These are phyloP conservation scores for Balakata baccata DNA, from an alignment of 345 rosid genomes.

Conservation along the genomic window DNA sequence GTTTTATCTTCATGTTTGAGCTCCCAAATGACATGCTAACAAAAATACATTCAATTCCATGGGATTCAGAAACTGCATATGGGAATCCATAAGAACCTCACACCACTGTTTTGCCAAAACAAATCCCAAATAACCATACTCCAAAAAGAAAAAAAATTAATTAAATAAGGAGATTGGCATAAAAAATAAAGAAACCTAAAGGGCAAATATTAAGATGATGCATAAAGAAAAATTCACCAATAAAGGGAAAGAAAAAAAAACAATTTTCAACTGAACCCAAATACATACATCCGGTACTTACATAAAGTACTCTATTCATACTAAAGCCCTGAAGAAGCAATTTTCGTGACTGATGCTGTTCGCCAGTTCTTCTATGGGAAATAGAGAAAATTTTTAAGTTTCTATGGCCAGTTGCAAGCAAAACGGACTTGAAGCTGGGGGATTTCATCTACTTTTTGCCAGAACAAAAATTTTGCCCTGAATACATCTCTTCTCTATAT, in stretches of 20 bases:
- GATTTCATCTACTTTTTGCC: too few relatives aligned
- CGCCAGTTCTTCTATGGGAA: too few relatives aligned
- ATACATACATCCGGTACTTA: background rate
- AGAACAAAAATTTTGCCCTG: too few relatives aligned
- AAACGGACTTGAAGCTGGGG: too few relatives aligned
- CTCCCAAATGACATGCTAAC: background rate
- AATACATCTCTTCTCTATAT: too few relatives aligned
- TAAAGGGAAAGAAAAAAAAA: background rate
- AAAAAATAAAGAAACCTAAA: too few relatives aligned
- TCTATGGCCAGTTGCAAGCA: too few relatives aligned
- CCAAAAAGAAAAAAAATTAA: background rate
- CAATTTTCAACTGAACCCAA: background rate
- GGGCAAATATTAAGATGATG: too few relatives aligned
- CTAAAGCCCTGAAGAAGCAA: constrained; percentile 18
- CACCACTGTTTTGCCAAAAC: background rate
- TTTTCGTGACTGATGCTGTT: too few relatives aligned
- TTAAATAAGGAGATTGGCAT: background rate
- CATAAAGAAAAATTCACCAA: background rate
- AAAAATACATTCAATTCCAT: background rate
- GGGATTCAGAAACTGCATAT: background rate
- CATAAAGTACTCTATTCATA: background rate
- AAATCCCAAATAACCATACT: background rate
- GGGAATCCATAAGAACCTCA: background rate
- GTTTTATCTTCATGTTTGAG: background rate
- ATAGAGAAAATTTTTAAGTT: too few relatives aligned